Evolutionary conservation across 2,329 filamentous ascomycete species (phyloP), one percentile per base, ranked within the genome.

Genomic region (Gaeumannomyces tritici): DNA sequence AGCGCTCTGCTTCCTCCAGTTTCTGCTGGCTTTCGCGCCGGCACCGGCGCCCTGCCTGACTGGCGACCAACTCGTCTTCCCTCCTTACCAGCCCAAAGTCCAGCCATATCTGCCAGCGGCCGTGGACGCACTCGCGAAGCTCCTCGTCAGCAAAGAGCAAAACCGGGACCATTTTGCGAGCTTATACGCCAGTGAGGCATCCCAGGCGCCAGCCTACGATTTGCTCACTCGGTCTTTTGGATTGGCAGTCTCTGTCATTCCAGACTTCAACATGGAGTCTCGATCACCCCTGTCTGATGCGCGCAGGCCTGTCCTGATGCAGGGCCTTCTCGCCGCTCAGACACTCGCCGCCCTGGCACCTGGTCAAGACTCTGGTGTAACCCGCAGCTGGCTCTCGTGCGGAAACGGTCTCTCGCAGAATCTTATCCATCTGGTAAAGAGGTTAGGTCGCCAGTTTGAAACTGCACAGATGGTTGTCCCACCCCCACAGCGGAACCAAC

Each of bases 41-140:
- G 83, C 84, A 27, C 91, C 93, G 1, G 79, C 81, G 6, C 91
- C 93, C 0, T 83, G 79, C 29, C 69, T 79, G 35, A 70, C 76
- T 1, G 79, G 84, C 51, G 81, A 83, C 29, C 77, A 79, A 64
- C 78, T 96, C 55, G 88, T 88, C 70, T 97, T 98, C 73, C 81
- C 91, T 0, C 77, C 86, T 4, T 98, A 93, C 72, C 89, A 93
- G 62, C 91, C 95, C 0, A 79, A 83, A 12, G 76, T 92, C 33
- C 93, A 99, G 72, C 87, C 89, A 55, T 98, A 98, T 72, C 84
- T 96, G 1, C 93, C 93, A 3, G 86, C 91, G 51, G 95, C 95
- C 1, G 85, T 98, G 24, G 95, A 99, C 72, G 89, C 89, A 59
- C 78, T 98, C 29, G 93, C 95, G 2, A 98, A 98, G 74, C 80